These are phyloP conservation scores for Pseudogymnoascus sp. DNA, from an alignment of 2,329 filamentous ascomycete genomes.

Conservation along the genomic window DNA sequence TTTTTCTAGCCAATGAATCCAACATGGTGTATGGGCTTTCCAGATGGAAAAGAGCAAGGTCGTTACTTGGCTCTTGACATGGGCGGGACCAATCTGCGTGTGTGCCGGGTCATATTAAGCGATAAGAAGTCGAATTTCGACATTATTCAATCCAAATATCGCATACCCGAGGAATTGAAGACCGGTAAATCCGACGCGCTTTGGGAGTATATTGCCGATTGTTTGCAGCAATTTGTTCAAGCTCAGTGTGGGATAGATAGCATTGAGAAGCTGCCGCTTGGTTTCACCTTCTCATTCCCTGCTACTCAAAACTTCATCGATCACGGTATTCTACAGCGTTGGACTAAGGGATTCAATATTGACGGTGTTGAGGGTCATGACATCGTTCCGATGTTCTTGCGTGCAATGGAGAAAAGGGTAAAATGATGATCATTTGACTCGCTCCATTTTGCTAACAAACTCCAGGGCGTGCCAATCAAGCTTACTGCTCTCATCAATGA, in stretches of 20 bases:
- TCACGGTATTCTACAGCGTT: conserved; percentile 83
- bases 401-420: conserved; percentile 63
- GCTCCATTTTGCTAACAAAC: conserved; percentile 15
- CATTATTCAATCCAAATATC: conserved; percentile 93
- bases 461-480: conserved; percentile 79
- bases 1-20: conserved; percentile 83
- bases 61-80: conserved; percentile 88
- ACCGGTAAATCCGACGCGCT: conserved; percentile 75
- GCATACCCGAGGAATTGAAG: conserved; percentile 88
- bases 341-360: conserved; percentile 98
- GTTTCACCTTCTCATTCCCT: conserved; percentile 95
- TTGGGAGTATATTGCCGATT: conserved; percentile 93
- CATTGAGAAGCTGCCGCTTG: conserved; percentile 68
- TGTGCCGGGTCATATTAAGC: conserved; percentile 84
- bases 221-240: conserved; percentile 81
- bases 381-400: conserved; percentile 81
- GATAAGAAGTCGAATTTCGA: conserved; percentile 85
- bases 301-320: conserved; percentile 91
- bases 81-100: conserved; percentile 90
- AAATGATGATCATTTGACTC: conserved; percentile 17
- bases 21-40: conserved; percentile 89
- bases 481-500: conserved; percentile 93
- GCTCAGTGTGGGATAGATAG: conserved; percentile 66
- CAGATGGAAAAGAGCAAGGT: conserved; percentile 78
- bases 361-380: conserved; percentile 83